Conservation (phyloP, 2,329 filamentous ascomycete species). For the Eutypa lata region DNA sequence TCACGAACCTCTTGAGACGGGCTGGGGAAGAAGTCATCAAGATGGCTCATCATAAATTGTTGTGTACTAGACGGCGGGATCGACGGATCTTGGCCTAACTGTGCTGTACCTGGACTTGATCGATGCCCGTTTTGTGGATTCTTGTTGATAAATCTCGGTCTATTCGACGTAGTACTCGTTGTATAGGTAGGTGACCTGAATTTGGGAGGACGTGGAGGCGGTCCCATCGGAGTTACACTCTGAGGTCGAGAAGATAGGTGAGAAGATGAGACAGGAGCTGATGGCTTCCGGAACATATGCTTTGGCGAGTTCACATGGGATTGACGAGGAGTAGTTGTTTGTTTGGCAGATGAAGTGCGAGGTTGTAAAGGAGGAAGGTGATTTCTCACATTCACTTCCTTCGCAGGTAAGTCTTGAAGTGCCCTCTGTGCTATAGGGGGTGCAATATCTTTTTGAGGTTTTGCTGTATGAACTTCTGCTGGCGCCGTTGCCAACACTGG, state of each 20-base stretch:
- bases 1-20: constrained; percentile 54
- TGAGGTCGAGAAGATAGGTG: constrained; percentile 10
- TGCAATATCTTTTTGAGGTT: constrained; percentile 8
- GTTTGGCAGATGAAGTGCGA: neutral
- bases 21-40: constrained; percentile 55
- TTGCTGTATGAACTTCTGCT: neutral
- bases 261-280: constrained; percentile 3
- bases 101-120: neutral
- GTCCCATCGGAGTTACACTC: constrained; percentile 19
- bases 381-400: constrained; percentile 7
- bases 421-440: constrained; percentile 5
- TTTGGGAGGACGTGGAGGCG: constrained; percentile 22
- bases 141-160: constrained; percentile 18
- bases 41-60: constrained; percentile 44
- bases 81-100: neutral
- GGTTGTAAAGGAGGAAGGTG: constrained; percentile 1
- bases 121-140: neutral
- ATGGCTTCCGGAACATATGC: constrained; percentile 1
- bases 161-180: constrained; percentile 4
- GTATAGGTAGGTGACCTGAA: constrained; percentile 13
- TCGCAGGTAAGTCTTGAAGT: constrained; percentile 7
- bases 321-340: neutral
- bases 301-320: constrained; percentile 1
- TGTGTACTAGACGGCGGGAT: constrained; percentile 45
- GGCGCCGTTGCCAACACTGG: neutral